Evolutionary conservation across 192 early-diverging fungal genomes (phyloP).

Genomic region (Diversispora epigaea): DNA sequence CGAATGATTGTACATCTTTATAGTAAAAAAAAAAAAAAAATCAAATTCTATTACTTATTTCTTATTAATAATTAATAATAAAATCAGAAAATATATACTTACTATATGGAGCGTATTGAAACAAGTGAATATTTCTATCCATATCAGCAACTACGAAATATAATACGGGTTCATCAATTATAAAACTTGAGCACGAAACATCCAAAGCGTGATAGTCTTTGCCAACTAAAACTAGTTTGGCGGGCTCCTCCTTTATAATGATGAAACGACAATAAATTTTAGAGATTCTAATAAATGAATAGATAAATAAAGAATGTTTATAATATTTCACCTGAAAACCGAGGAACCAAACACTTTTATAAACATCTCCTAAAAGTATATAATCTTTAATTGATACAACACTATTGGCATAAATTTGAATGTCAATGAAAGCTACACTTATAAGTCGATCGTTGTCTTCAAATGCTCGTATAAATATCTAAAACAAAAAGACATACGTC

Average conservation of each 20-base stretch:
- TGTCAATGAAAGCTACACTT: constrained; percentile 93
- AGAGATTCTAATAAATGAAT: not conserved
- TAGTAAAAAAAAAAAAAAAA: not conserved
- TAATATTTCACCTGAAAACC: constrained; percentile 78
- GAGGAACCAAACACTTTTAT: constrained; percentile 85
- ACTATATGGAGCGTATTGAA: constrained; percentile 87
- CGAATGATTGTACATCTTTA: constrained; percentile 83
- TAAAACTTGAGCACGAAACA: constrained; percentile 69
- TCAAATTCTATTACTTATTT: constrained; percentile 5
- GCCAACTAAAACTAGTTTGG: constrained; percentile 82
- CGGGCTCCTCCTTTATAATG: constrained; percentile 75
- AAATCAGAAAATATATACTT: constrained; percentile 37
- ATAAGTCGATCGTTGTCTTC: constrained; percentile 77
- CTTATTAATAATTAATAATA: not conserved
- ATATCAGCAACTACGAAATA: constrained; percentile 83
- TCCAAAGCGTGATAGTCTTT: constrained; percentile 84
- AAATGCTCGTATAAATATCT: constrained; percentile 83
- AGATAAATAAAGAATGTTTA: not conserved
- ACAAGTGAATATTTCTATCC: constrained; percentile 77
- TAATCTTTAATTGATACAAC: constrained; percentile 84
- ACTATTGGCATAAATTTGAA: constrained; percentile 84
- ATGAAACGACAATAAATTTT: not conserved
- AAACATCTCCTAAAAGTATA: constrained; percentile 82
- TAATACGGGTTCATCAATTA: constrained; percentile 72
- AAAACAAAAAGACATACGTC: constrained; percentile 1